These are phyloP conservation scores for Sanghuangporus sanghuang DNA, from an alignment of 1,284 basidiomycete genomes.

Conservation along the genomic window DNA sequence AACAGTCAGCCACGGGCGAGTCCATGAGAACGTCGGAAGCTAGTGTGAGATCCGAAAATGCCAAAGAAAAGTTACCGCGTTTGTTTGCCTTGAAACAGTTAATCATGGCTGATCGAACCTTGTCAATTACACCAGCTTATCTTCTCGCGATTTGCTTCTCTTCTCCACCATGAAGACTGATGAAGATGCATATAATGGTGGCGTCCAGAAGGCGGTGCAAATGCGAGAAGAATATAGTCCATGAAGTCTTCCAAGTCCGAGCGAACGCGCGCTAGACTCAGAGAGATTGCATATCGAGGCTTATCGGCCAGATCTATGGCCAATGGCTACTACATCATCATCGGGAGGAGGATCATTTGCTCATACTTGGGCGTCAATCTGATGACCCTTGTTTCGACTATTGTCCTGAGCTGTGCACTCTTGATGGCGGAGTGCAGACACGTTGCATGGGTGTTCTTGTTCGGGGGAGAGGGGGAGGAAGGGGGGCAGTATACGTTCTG, in stretches of 20 bases:
- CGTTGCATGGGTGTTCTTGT: neutral
- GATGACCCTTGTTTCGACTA: conserved; percentile 8
- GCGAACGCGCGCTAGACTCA: neutral
- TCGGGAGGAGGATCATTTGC: conserved; percentile 6
- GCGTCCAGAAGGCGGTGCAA: neutral
- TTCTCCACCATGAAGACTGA: neutral
- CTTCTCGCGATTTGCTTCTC: neutral
- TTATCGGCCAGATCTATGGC: neutral
- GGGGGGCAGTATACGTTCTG: no score
- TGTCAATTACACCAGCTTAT: neutral
- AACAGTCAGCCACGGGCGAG: no score
- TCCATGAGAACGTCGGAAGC: neutral
- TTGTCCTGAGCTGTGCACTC: neutral
- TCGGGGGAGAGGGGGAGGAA: neutral
- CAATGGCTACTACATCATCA: neutral
- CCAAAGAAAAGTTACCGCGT: neutral
- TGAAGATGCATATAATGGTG: neutral
- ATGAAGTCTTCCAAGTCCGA: neutral
- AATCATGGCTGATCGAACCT: neutral
- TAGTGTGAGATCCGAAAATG: neutral
- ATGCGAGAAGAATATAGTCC: neutral
- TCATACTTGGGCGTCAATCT: conserved; percentile 6
- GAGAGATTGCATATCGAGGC: neutral
- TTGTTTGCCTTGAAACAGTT: conserved; percentile 2
- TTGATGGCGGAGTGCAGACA: neutral